Base-by-base conservation (phyloP, 2,329 filamentous ascomycete genomes). In the Alternaria consortialis region DNA sequence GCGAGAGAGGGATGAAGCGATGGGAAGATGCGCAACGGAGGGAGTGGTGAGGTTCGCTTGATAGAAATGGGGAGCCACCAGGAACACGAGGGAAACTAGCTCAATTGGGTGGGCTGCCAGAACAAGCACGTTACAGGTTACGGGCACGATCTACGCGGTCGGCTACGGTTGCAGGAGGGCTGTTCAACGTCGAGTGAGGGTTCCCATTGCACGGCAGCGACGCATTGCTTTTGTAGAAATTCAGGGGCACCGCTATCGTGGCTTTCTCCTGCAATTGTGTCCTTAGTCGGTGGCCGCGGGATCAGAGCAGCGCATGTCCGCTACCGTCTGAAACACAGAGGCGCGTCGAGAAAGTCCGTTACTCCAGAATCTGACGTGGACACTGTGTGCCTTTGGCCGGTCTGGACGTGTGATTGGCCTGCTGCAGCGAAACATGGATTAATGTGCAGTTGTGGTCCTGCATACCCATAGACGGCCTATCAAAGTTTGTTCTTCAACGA, bases 361-460 rank as follows among this genome's bases (percentile, higher is more conserved):
- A 58, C 60, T 65, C 60, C 53, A 60, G 62, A 62, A 63, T 71
- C 72, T 75, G 71, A 74, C 73, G 72, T 76, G 72, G 69, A 70
- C 68, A 60, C 53, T 51, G n/a, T 48, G 53, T 62, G 52, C 31
- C 56, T 34, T 32, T 53, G 56, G 13, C 46, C 46, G 52, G 56
- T 48, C 42, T 39, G 27, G 44, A 32, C 23, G 40, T 50, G 51
- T 63, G 54, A 63, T 67, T 67, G 64, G 67, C 25, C 31, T 11
- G 25, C 13, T 25, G 27, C 57, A 25, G 62, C 67, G 63, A 68
- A 53, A 66, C 56, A 62, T 60, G 63, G 61, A 50, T 29, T 39
- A 20, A 46, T 20, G 51, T 67, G 70, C 69, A 68, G 56, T 64
- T 48, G 60, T 39, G 54, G 62, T 47, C 56, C 53, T 48, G 52